Conservation (phyloP, 2,329 filamentous ascomycete species). For the Pseudocercospora pini-densiflorae region DNA sequence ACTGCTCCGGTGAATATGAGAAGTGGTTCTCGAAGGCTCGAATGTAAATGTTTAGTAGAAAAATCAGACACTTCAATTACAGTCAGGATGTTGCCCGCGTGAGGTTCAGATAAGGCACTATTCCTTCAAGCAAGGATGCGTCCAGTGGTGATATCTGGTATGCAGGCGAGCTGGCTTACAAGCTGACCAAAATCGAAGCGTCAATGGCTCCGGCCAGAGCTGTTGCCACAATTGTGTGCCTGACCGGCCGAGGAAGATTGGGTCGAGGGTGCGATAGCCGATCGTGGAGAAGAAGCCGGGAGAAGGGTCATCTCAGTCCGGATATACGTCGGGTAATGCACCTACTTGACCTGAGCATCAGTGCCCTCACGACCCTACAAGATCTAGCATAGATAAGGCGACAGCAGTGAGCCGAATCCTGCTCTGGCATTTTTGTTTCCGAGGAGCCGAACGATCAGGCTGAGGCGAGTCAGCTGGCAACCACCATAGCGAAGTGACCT, state of each 20-base stretch:
- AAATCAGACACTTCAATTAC: neutral
- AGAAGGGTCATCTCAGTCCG: neutral
- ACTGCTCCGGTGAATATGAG: neutral
- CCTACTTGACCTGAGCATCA: neutral
- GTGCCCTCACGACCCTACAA: neutral
- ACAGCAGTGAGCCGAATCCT: neutral
- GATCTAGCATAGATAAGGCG: neutral
- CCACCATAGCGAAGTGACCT: neutral
- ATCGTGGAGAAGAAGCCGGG: neutral
- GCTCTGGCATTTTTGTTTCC: neutral
- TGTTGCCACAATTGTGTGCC: slow-evolving; percentile 1
- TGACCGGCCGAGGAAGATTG: neutral
- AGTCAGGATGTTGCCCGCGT: neutral
- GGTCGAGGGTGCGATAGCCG: slow-evolving; percentile 7
- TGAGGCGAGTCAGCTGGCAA: neutral
- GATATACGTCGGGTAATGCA: neutral
- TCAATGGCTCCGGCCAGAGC: slow-evolving; percentile 4
- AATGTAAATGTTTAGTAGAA: neutral
- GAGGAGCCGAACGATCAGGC: neutral
- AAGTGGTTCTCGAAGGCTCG: neutral
- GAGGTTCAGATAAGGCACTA: slow-evolving; percentile 4
- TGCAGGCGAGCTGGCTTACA: neutral
- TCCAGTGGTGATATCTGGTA: neutral
- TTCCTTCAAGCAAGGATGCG: neutral
- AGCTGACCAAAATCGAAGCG: slow-evolving; percentile 2